phyloP scores from a whole-genome alignment of 768 basidiomycete genomes.

The Rhodotorula sphaerocarpa region DNA sequence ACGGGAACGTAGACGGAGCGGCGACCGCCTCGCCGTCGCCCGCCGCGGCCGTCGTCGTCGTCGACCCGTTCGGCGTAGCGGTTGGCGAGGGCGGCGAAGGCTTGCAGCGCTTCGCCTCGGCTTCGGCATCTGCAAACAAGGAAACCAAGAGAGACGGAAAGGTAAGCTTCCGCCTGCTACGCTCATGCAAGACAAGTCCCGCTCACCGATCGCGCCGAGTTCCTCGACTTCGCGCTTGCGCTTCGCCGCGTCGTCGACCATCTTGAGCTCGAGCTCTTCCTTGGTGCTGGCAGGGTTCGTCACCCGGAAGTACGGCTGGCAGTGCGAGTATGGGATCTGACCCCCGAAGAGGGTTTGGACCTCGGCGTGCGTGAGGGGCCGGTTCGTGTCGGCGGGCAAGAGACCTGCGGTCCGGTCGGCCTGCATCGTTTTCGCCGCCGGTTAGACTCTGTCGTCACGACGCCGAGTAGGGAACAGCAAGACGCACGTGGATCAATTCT shows the following conservation, averaged over 20 bases:
- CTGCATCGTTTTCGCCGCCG: background rate
- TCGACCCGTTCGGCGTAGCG: background rate
- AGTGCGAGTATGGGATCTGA: conserved; percentile 58
- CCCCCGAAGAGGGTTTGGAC: conserved; percentile 11
- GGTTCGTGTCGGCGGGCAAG: conserved; percentile 22
- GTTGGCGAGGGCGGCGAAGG: background rate
- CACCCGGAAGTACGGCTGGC: conserved; percentile 63
- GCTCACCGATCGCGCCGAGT: background rate
- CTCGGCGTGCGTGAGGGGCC: conserved; percentile 23
- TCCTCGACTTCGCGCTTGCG: conserved; percentile 21
- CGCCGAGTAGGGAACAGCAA: background rate
- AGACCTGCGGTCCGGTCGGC: conserved; percentile 5
- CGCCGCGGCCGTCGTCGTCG: background rate
- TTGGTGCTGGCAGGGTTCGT: conserved; percentile 18
- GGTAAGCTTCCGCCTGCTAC: background rate
- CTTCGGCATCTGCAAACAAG: background rate
- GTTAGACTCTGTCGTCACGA: too few species aligned
- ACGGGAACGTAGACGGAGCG: background rate
- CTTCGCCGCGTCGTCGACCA: conserved; percentile 14
- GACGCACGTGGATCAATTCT: conserved; percentile 52
- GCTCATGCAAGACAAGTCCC: too few species aligned
- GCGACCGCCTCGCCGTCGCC: background rate
- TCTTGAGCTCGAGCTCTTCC: conserved; percentile 30
- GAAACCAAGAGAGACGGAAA: too few species aligned
- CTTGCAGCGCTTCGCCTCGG: conserved; percentile 7